phyloP scores from a whole-genome alignment of 2,329 filamentous ascomycete genomes.

The Stagonosporopsis chrysanthemi region DNA sequence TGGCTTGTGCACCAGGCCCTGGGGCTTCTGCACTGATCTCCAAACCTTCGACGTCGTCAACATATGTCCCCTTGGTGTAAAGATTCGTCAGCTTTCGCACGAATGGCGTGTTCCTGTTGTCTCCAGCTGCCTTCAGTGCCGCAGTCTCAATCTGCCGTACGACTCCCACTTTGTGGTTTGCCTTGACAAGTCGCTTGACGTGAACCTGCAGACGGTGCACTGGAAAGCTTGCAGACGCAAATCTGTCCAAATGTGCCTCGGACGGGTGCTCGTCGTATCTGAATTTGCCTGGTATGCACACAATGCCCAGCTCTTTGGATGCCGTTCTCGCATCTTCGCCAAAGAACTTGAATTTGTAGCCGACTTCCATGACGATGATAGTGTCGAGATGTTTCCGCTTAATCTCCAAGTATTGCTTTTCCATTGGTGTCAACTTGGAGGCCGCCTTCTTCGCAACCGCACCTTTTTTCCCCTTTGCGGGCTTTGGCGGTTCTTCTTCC shows the following conservation, averaged over 20 bases:
- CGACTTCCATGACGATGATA: constrained; percentile 89
- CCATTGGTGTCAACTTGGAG: constrained; percentile 93
- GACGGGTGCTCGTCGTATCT: constrained; percentile 86
- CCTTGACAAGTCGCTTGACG: constrained; percentile 88
- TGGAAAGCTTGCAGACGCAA: constrained; percentile 95
- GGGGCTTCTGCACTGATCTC: constrained; percentile 59
- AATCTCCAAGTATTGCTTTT: constrained; percentile 91
- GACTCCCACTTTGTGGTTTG: constrained; percentile 94
- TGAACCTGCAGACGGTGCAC: constrained; percentile 91
- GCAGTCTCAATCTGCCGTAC: constrained; percentile 95
- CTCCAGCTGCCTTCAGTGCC: constrained; percentile 91
- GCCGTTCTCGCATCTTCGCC: constrained; percentile 91
- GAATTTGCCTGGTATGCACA: constrained; percentile 95
- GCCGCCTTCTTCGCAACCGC: constrained; percentile 70
- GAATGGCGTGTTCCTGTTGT: constrained; percentile 93
- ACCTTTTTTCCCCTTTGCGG: constrained; percentile 59
- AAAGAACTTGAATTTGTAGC: constrained; percentile 98
- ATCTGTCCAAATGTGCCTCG: constrained; percentile 88
- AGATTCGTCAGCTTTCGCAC: constrained; percentile 91
- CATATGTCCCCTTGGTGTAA: constrained; percentile 97
- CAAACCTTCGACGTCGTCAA: constrained; percentile 88
- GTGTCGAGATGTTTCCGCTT: constrained; percentile 92
- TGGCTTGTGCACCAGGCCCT: constrained; percentile 64
- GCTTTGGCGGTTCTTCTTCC: constrained; percentile 62
- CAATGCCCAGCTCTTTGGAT: constrained; percentile 89